These are phyloP conservation scores for Zasmidium angulare DNA, from an alignment of 2,329 filamentous ascomycete genomes.

Conservation along the genomic window DNA sequence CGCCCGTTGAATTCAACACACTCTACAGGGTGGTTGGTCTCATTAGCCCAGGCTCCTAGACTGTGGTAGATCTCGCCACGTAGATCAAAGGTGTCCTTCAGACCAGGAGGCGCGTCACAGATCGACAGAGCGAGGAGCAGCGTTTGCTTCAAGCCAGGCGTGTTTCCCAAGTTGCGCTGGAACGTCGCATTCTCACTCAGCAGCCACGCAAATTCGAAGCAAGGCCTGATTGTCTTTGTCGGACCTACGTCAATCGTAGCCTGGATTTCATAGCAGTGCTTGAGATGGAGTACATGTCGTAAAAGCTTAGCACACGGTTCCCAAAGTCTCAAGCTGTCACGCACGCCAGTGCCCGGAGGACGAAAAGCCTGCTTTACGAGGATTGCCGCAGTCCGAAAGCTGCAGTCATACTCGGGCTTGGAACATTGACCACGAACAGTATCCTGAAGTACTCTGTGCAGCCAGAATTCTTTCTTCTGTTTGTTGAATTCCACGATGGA, in stretches of 20 bases:
- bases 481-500: constrained; percentile 2
- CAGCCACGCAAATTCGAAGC: neutral
- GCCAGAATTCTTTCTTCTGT: constrained; percentile 6
- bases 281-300: constrained; percentile 3
- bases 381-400: neutral
- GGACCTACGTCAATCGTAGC: neutral
- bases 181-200: neutral
- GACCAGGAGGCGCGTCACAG: neutral
- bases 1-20: constrained; percentile 2
- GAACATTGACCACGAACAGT: constrained; percentile 1
- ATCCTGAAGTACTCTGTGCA: constrained; percentile 5
- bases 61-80: constrained; percentile 5
- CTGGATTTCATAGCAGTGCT: neutral
- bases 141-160: neutral
- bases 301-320: constrained; percentile 2
- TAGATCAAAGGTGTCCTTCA: constrained; percentile 1
- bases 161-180: constrained; percentile 5
- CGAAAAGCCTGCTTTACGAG: neutral
- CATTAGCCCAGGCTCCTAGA: constrained; percentile 11
- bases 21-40: constrained; percentile 7
- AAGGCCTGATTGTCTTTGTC: neutral
- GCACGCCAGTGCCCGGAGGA: neutral
- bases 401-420: neutral
- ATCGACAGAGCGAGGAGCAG: constrained; percentile 3
- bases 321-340: constrained; percentile 5